A percentile compares a stretch with the other conserved stretches of the same genome.
Conservation (phyloP, 164 flowering plant genomes). For the Aristolochia contorta region DNA sequence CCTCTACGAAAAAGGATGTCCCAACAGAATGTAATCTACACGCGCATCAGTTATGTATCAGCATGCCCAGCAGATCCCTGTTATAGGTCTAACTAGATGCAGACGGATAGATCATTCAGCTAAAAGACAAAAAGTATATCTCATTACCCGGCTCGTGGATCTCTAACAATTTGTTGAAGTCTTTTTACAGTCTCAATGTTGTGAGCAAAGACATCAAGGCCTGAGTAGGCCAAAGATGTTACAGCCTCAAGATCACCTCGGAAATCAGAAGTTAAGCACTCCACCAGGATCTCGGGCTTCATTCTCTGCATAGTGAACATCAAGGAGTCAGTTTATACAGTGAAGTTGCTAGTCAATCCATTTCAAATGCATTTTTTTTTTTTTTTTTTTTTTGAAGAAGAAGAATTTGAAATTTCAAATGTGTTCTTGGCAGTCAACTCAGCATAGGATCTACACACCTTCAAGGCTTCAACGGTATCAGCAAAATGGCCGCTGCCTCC, state of each 20-base stretch:
- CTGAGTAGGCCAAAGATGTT: slow-evolving; percentile 58
- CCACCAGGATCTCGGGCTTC: slow-evolving; percentile 88
- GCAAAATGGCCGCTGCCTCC: slow-evolving; percentile 98
- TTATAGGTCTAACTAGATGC: too few species aligned
- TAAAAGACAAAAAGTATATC: background rate
- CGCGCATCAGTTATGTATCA: too few species aligned
- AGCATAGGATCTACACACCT: slow-evolving; percentile 31
- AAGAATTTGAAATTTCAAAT: too few species aligned
- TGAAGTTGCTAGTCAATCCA: background rate
- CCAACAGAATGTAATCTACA: too few species aligned
- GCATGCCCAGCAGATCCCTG: too few species aligned
- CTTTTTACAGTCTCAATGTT: slow-evolving; percentile 91
- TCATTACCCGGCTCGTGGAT: slow-evolving; percentile 81
- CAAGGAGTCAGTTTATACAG: background rate
- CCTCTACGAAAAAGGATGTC: too few species aligned
- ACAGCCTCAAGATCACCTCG: slow-evolving; percentile 78
- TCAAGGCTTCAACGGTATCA: slow-evolving; percentile 71
- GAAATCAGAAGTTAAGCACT: slow-evolving; percentile 93
- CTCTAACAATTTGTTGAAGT: slow-evolving; percentile 86
- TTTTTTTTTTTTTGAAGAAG: too few species aligned
- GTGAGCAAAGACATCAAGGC: slow-evolving; percentile 96
- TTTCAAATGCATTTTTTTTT: too few species aligned
- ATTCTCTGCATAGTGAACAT: slow-evolving; percentile 39
- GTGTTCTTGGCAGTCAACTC: too few species aligned
- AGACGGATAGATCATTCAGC: background rate